phyloP scores from a whole-genome alignment of 2,329 filamentous ascomycete genomes.

The Sarocladium brachiariae region DNA sequence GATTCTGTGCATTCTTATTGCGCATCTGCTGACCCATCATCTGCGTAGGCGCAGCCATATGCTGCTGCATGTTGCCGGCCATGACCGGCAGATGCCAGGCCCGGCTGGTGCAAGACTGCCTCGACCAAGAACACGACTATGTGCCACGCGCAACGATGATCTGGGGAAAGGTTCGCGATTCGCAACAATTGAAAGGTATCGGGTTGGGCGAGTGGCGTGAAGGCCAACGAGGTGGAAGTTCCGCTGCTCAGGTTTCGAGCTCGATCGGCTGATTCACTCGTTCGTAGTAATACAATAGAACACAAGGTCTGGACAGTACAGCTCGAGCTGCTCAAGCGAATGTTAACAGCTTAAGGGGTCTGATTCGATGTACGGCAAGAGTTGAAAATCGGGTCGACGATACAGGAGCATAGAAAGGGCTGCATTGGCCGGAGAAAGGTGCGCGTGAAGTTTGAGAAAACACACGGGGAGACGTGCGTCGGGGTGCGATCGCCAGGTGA shows the following conservation, averaged over 20 bases:
- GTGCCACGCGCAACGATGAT: too few relatives aligned
- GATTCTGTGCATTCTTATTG: slow-evolving; percentile 18
- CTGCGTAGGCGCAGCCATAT: slow-evolving; percentile 43
- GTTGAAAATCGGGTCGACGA: not conserved
- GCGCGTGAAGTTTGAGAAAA: slow-evolving; percentile 8
- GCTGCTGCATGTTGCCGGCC: slow-evolving; percentile 51
- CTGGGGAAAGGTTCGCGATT: too few relatives aligned
- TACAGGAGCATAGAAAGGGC: not conserved
- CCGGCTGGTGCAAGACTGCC: slow-evolving; percentile 2
- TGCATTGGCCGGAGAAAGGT: slow-evolving; percentile 11
- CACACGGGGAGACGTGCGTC: not conserved
- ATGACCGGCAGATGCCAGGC: slow-evolving; percentile 36
- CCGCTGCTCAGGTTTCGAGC: not conserved
- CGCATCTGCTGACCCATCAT: slow-evolving; percentile 39
- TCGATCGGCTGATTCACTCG: not conserved
- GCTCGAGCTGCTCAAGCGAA: too few relatives aligned
- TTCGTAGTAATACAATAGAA: not conserved
- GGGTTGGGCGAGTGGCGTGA: not conserved
- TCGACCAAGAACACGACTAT: not conserved
- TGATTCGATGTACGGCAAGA: not conserved
- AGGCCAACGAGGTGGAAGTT: not conserved
- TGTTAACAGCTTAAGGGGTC: not conserved
- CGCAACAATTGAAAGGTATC: too few relatives aligned
- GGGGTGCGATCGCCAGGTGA: slow-evolving; percentile 6
- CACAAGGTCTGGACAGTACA: too few relatives aligned